A percentile compares a stretch with the other conserved stretches of the same genome.
phyloP scores from a whole-genome alignment of 208 protist genomes.

The Crithidia thermophila region DNA sequence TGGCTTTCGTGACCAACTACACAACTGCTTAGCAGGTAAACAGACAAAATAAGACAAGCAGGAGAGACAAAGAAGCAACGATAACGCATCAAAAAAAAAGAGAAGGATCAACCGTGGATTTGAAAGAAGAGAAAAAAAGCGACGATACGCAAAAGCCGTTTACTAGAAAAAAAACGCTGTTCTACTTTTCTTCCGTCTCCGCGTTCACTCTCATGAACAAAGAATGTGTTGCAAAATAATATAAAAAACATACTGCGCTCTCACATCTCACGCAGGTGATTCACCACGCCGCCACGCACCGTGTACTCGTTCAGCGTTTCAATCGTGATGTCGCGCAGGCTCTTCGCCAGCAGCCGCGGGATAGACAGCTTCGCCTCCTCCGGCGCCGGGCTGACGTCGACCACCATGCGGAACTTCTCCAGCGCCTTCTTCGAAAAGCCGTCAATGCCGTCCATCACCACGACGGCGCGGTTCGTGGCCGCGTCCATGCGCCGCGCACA shows the following conservation, averaged over 20 bases:
- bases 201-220: too few species aligned
- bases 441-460: constrained; percentile 83
- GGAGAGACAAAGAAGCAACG: background rate
- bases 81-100: background rate
- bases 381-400: constrained; percentile 62
- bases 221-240: background rate
- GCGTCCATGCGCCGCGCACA: constrained; percentile 72
- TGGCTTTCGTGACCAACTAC: too few species aligned
- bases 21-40: too few species aligned
- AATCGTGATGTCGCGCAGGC: constrained; percentile 59
- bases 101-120: too few species aligned
- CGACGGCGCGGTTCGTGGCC: constrained; percentile 57
- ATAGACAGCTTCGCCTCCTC: constrained; percentile 47
- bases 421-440: constrained; percentile 79
- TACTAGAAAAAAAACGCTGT: background rate
- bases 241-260: background rate
- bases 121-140: too few species aligned
- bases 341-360: constrained; percentile 39
- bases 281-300: constrained; percentile 30
- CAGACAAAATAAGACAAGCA: background rate
- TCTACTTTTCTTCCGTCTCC: background rate
- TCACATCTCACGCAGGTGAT: constrained; percentile 40
- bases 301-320: constrained; percentile 62
- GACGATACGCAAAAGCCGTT: too few species aligned
- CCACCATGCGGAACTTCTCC: constrained; percentile 78